Evolutionary conservation across 306 rosid species (phyloP), one percentile per base, ranked within the genome.

Genomic region (Dalbergia cochinchinensis): DNA sequence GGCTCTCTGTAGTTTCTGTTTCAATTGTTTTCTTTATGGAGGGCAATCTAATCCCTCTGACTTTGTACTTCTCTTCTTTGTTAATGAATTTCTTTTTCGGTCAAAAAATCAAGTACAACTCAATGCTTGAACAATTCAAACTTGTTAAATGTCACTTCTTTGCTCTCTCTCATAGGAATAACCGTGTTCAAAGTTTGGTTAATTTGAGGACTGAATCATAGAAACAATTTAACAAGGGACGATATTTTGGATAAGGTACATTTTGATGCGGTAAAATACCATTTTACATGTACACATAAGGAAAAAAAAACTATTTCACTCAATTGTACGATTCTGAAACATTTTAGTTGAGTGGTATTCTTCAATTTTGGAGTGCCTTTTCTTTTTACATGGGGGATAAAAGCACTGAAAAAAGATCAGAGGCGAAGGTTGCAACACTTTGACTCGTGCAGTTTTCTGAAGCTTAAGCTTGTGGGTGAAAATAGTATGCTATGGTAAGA

Each of bases 201-300:
- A 39, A 66, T 55, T 39, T 58, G 9, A 37, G 57, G 44, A 20
- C 55, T 37, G 51, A 48, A 50, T 45, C 41, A 12, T 50, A 35
- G 18, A 34, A 34, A 9, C 51, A 48, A 34, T 34, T 75, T 76
- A 57, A 76, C 35, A 9, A 57, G 48, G 68, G 50, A 22, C 50
- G 20, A 20, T 20, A 19, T 73, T 73, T 10, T 73, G 78, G 13
- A 73, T 41, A 12, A 35, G 39, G 33, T 72, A 58, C 22, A 74
- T 74, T 59, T 74, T 13, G 31, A 37, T 6, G 45, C 47, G 35
- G 33, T 73, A 41, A 18, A 72, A 15, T 37, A 20, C 22, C 22
- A n/a, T 20, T 20, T 20, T 20, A 20, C 22, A 0, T 20, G 22
- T 20, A 20, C 22, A 0, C 22, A 0, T 1, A 20, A 20, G 1